phyloP scores from a whole-genome alignment of 2,329 filamentous ascomycete species.

The Fusarium humuli region DNA sequence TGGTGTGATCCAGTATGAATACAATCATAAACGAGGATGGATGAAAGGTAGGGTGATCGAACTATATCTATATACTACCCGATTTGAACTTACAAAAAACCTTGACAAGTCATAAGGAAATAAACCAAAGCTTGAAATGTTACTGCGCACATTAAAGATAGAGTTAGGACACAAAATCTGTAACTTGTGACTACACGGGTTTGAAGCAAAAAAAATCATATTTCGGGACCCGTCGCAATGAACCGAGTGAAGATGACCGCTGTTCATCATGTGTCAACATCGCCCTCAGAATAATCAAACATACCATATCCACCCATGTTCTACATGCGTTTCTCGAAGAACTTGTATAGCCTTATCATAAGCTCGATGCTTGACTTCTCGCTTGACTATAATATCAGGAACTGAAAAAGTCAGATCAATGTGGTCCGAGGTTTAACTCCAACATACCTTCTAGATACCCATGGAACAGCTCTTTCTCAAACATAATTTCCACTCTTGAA shows the following conservation, averaged over 20 bases:
- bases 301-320: conserved; percentile 27
- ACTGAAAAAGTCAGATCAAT: conserved; percentile 16
- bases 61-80: neutral
- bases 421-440: neutral
- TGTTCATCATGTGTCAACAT: neutral
- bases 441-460: conserved; percentile 46
- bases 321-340: conserved; percentile 30
- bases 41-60: neutral
- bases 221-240: neutral
- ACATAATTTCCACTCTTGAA: conserved; percentile 21
- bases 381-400: conserved; percentile 32
- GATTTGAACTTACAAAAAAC: neutral
- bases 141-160: too few relatives aligned
- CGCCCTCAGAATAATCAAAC: neutral
- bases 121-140: neutral
- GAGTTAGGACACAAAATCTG: neutral
- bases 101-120: neutral
- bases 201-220: too few relatives aligned
- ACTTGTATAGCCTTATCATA: conserved; percentile 29
- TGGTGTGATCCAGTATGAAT: neutral
- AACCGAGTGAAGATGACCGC: neutral
- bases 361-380: conserved; percentile 29
- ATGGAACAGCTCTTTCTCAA: conserved; percentile 45
- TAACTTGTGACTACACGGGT: neutral
- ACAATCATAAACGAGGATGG: neutral